A percentile compares a stretch with the other conserved stretches of the same genome.
Conservation (phyloP, 805 yeast genomes). For the Kluyveromyces nonfermentans region DNA sequence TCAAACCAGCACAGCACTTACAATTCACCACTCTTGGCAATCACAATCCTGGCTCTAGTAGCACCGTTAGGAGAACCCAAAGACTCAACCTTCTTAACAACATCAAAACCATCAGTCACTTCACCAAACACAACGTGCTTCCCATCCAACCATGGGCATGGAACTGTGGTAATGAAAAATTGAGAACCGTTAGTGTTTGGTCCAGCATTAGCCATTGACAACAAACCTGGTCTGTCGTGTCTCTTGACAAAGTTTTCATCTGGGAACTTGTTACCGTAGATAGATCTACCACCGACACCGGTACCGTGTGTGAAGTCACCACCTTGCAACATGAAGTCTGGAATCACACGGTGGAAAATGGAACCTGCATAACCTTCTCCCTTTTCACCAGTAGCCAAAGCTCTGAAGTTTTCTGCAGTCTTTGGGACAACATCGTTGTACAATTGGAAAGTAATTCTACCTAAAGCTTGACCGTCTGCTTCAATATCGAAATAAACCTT, state of each 20-base stretch:
- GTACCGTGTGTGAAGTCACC: conserved; percentile 89
- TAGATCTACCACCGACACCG: conserved; percentile 96
- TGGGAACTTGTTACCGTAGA: conserved; percentile 66
- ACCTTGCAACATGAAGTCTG: conserved; percentile 97
- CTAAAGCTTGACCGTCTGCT: conserved; percentile 67
- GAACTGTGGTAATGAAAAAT: conserved; percentile 89
- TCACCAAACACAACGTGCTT: conserved; percentile 95
- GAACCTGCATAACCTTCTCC: conserved; percentile 91
- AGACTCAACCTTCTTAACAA: conserved; percentile 77
- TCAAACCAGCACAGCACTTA: too few relatives aligned
- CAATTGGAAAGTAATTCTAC: conserved; percentile 79
- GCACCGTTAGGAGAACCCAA: conserved; percentile 68
- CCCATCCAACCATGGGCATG: conserved; percentile 85
- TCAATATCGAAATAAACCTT: conserved; percentile 76
- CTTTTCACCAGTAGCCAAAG: conserved; percentile 90
- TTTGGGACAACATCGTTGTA: conserved; percentile 89
- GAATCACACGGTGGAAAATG: conserved; percentile 94
- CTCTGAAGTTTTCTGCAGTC: conserved; percentile 94
- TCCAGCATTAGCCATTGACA: conserved; percentile 98
- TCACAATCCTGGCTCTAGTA: conserved; percentile 55
- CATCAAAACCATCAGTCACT: conserved; percentile 73
- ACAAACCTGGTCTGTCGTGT: conserved; percentile 74
- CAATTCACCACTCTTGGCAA: conserved; percentile 45
- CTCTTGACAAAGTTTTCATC: conserved; percentile 68
- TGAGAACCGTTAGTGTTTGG: conserved; percentile 98